phyloP scores from a whole-genome alignment of 2,329 filamentous ascomycete species.

The Fusarium setosum region DNA sequence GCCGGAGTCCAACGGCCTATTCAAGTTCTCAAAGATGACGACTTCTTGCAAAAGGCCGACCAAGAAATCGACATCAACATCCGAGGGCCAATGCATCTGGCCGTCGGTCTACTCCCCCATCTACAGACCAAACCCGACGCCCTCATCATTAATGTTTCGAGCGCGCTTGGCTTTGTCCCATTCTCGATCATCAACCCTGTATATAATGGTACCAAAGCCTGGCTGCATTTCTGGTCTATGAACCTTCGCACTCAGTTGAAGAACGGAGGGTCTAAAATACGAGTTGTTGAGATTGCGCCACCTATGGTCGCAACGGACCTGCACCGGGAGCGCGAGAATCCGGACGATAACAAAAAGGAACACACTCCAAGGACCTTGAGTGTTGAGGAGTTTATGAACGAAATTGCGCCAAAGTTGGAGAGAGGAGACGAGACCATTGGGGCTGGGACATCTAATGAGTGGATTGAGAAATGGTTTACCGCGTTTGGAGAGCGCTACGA shows the following conservation, averaged over 20 bases:
- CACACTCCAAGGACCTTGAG: constrained; percentile 56
- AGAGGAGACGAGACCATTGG: constrained; percentile 60
- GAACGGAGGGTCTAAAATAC: constrained; percentile 51
- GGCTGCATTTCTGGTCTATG: constrained; percentile 67
- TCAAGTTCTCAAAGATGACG: constrained; percentile 52
- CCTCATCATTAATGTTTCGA: constrained; percentile 65
- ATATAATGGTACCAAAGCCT: constrained; percentile 70
- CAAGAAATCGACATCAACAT: constrained; percentile 70
- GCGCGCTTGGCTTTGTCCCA: constrained; percentile 63
- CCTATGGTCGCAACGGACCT: constrained; percentile 66
- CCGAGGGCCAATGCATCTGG: constrained; percentile 67
- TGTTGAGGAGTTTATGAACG: constrained; percentile 65
- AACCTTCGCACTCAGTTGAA: constrained; percentile 63
- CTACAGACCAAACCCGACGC: constrained; percentile 55
- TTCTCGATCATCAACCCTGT: constrained; percentile 66
- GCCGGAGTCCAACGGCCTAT: constrained; percentile 68
- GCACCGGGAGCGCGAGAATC: constrained; percentile 65
- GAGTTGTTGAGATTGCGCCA: constrained; percentile 66
- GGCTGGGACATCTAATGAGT: constrained; percentile 53
- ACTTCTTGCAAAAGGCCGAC: constrained; percentile 63
- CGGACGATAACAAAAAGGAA: constrained; percentile 69
- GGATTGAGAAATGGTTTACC: constrained; percentile 58
- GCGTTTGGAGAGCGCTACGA: constrained; percentile 48
- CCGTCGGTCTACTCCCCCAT: constrained; percentile 60
- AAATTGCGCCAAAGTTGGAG: constrained; percentile 57